Evolutionary conservation across 805 yeast species (phyloP).

Genomic region (Wickerhamiella spandovensis): DNA sequence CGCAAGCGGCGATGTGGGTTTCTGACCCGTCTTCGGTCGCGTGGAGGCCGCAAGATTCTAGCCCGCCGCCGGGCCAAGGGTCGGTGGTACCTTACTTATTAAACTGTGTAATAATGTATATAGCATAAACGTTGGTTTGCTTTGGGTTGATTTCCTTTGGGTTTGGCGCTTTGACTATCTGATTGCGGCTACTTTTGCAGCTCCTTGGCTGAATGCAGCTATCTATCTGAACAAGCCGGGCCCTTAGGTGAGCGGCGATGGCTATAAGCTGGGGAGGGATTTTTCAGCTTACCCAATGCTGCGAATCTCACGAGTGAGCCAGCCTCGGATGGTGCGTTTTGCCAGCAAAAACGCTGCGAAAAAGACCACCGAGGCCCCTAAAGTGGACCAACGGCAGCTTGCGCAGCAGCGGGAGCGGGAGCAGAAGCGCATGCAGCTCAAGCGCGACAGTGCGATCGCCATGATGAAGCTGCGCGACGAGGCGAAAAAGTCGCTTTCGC

Average conservation of each 20-base stretch:
- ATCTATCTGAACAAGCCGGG: too few relatives aligned
- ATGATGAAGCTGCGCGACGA: conserved; percentile 20
- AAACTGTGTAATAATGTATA: conserved; percentile 11
- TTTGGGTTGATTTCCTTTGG: too few relatives aligned
- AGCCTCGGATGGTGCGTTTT: conserved; percentile 3
- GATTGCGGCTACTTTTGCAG: too few relatives aligned
- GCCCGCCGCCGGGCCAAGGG: conserved; percentile 75
- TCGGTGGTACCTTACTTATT: conserved; percentile 85
- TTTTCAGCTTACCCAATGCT: background rate
- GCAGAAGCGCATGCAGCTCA: conserved; percentile 20
- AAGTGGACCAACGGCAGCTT: conserved; percentile 22
- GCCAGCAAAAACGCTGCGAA: conserved; percentile 6
- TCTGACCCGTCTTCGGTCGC: conserved; percentile 64
- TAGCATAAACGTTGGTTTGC: too few relatives aligned
- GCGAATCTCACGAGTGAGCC: background rate
- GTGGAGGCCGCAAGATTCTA: conserved; percentile 65
- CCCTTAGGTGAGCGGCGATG: too few relatives aligned
- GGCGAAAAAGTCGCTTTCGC: conserved; percentile 32
- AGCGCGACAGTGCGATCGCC: conserved; percentile 18
- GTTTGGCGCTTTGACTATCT: too few relatives aligned
- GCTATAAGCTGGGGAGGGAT: background rate
- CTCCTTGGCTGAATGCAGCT: too few relatives aligned
- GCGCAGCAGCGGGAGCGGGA: conserved; percentile 24
- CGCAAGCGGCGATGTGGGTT: conserved; percentile 87
- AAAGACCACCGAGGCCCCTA: conserved; percentile 13